Percentiles rank a stretch among this genome's conserved stretches.
These are phyloP conservation scores for Castanospermum australe DNA, from an alignment of 306 rosid genomes.

Conservation along the genomic window DNA sequence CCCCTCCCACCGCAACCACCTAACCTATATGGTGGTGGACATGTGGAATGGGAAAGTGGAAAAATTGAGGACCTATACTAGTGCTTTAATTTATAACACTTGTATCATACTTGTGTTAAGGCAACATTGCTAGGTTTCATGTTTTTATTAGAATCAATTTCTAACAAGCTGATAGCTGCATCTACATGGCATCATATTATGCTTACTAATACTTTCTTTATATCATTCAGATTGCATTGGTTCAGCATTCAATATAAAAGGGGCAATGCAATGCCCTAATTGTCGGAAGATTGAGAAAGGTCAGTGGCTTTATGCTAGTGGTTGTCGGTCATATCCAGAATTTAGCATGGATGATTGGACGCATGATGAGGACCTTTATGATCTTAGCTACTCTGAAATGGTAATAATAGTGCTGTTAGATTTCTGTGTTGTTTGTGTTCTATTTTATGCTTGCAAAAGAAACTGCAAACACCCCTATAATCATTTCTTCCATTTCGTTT, in stretches of 20 bases:
- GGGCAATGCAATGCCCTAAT: slow-evolving; percentile 99
- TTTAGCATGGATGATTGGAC: slow-evolving; percentile 87
- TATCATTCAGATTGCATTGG: slow-evolving; percentile 84
- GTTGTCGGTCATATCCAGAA: slow-evolving; percentile 82
- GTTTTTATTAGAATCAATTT: slow-evolving; percentile 13
- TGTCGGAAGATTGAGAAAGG: slow-evolving; percentile 98
- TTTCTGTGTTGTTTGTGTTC: slow-evolving; percentile 14
- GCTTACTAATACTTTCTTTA: slow-evolving; percentile 21
- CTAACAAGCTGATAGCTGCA: not conserved
- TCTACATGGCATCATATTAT: not conserved
- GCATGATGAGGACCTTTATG: slow-evolving; percentile 95
- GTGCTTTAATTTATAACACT: not conserved
- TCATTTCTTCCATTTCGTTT: not conserved
- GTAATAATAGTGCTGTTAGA: slow-evolving; percentile 43
- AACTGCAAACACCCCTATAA: not conserved
- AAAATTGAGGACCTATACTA: not conserved
- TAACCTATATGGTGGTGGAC: not conserved
- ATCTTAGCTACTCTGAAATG: slow-evolving; percentile 92
- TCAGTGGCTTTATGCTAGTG: slow-evolving; percentile 97
- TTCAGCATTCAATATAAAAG: slow-evolving; percentile 93
- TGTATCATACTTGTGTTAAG: not conserved
- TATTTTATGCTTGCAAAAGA: slow-evolving; percentile 16
- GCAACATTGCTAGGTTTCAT: slow-evolving; percentile 3
- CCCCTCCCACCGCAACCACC: not conserved
- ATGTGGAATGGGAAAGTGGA: not conserved